Conservation (phyloP, 2,329 filamentous ascomycete genomes). For the Eutypa lata region DNA sequence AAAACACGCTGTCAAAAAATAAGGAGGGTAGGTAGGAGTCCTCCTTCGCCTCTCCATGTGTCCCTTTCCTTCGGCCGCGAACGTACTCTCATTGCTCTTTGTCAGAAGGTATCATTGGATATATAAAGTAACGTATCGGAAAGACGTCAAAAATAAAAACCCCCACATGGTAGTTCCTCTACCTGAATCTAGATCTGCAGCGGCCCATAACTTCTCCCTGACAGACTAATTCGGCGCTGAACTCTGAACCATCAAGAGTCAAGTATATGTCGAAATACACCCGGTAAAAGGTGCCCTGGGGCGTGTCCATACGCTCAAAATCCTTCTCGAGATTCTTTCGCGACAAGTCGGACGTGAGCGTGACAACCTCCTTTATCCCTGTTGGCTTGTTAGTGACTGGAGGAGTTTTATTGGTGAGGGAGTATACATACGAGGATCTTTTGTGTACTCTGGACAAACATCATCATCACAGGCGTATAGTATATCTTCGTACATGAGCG, state of each 20-base stretch:
- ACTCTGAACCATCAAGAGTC: conserved; percentile 94
- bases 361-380: conserved; percentile 99
- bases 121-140: conserved; percentile 1
- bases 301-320: conserved; percentile 98
- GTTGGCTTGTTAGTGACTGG: conserved; percentile 20
- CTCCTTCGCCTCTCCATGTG: not conserved
- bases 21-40: not conserved
- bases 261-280: conserved; percentile 80
- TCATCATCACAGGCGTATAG: conserved; percentile 97
- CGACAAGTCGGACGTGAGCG: conserved; percentile 91
- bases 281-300: conserved; percentile 92
- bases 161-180: conserved; percentile 20
- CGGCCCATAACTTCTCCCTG: conserved; percentile 99
- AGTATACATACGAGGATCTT: conserved; percentile 85
- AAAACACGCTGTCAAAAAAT: not conserved
- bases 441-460: conserved; percentile 97
- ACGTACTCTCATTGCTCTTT: not conserved
- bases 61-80: not conserved
- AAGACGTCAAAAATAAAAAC: not conserved
- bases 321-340: conserved; percentile 99
- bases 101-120: not conserved
- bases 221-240: conserved; percentile 97
- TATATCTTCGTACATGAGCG: conserved; percentile 99
- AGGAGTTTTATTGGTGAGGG: conserved; percentile 12
- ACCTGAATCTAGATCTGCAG: conserved; percentile 85